Base-by-base conservation (phyloP, 257 asterid genomes). In the Leptodermis oblonga region DNA sequence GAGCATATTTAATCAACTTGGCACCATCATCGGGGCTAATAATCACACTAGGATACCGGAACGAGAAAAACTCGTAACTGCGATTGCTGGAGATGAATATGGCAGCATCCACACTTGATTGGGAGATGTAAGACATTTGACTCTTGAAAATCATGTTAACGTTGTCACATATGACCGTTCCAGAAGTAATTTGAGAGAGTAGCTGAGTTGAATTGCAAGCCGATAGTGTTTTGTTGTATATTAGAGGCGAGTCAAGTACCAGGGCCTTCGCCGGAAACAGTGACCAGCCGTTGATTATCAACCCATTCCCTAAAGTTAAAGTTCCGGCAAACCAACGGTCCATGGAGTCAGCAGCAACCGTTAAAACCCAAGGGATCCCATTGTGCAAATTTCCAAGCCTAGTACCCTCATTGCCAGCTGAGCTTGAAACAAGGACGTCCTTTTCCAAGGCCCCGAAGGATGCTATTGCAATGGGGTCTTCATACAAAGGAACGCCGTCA, bases 361-460 rank as follows among this genome's bases (percentile, higher is more conserved):
- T 70, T 20, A 75, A 42, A 2, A 51, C 81, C 87, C 87, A 83
- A 0, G 87, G 85, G n/a, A 77, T 80, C 1, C 76, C 87, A 25
- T 80, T 75, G 45, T 71, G 77, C 11, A 80, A 60, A 1, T 11
- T 59, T 23, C 77, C 77, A 65, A 54, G 26, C 0, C 1, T 5
- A 0, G 73, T 22, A 0, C 41, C 41, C 0, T 18, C 70, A 25
- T 75, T 80, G 61, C 83, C 87, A 0, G 79, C 85, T 13, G 87
- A 80, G 28, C 65, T 17, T 4, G 83, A 75, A 39, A 83, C 79
- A 14, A 75, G 22, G 1, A 83, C 70, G 1, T 81, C 85, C 34
- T 70, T 80, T 18, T 80, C 84, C 81, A 72, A 74, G 0, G 85
- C 87, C 5, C 81, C 83, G 31, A 83, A 83, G 0, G 80, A 33